Evolutionary conservation across 2,329 filamentous ascomycete species (phyloP).

Genomic region (Aspergillus hortae): DNA sequence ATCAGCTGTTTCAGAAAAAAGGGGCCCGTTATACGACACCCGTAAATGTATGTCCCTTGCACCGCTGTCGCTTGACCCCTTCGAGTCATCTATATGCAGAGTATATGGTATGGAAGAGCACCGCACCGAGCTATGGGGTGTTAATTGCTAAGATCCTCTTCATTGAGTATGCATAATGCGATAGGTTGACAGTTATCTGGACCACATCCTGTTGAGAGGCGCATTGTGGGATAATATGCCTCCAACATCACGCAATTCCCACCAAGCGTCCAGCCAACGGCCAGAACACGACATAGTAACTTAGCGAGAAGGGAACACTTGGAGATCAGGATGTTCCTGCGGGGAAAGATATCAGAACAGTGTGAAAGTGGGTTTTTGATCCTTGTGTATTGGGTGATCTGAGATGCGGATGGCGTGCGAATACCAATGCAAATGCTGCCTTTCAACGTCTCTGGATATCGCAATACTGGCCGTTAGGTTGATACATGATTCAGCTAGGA

Average conservation of each 20-base stretch:
- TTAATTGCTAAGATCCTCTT: neutral
- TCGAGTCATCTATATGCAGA: too few relatives aligned
- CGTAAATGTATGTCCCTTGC: too few relatives aligned
- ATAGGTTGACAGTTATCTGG: neutral
- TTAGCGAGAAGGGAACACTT: neutral
- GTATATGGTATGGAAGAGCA: too few relatives aligned
- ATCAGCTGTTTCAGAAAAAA: too few relatives aligned
- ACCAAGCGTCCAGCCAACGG: neutral
- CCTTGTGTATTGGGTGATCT: constrained; percentile 9
- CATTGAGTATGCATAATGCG: neutral
- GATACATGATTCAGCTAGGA: neutral
- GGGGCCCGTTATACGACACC: too few relatives aligned
- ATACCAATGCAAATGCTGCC: neutral
- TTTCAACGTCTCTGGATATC: neutral
- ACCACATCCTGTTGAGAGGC: neutral
- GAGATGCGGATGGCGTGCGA: constrained; percentile 12
- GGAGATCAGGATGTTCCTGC: neutral
- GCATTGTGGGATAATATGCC: neutral
- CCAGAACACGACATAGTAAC: too few relatives aligned
- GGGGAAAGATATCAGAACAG: neutral
- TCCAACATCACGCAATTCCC: neutral
- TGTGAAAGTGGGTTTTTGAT: neutral
- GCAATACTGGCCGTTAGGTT: too few relatives aligned
- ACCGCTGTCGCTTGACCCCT: too few relatives aligned
- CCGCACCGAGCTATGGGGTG: too few relatives aligned